Base-by-base conservation (phyloP, 495 filamentous ascomycete species). In the Penicillium parvum region DNA sequence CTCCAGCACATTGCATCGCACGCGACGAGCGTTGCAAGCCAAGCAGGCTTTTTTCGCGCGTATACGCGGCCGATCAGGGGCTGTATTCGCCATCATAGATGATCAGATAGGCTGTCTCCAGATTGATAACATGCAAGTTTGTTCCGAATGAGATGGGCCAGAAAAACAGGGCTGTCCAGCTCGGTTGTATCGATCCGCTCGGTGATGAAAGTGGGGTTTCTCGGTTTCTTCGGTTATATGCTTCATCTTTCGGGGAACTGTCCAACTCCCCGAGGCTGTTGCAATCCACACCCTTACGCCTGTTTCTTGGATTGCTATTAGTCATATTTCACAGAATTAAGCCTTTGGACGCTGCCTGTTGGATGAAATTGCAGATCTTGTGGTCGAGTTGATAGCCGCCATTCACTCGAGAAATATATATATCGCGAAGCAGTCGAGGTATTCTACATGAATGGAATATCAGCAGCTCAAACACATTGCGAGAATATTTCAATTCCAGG, bases 1-100 rank as follows among this genome's bases (percentile, higher is more conserved):
- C 34, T 72, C 61, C 11, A 71, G 47, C 11, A 72, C 71, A 56
- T 75, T 66, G 47, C 71, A 75, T 25, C 66, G 64, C 23, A 73
- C 69, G 19, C 71, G 69, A 11, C 71, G 64, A 0, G 60, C 48
- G 43, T 75, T 73, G 49, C 70, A 75, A 27, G 64, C 57, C 43
- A 68, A 44, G 42, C 71, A 75, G 2, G 71, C 71, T 49, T 64
- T 65, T 36, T 65, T 68, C 18, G 70, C 69, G 34, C 71, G 55
- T n/a, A 49, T 53, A 15, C 55, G 50, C 18, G 47, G 48, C n/a
- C 47, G 49, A 22, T 56, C 50, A 5, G 41, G n/a, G 12, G 15
- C 45, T 8, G 21, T 15, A 3, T 28, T 37, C 22, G 40, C 48
- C 51, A 55, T 54, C 9, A n/a, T 49, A n/a, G 5, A 12, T 1